Evolutionary conservation across 495 filamentous ascomycete genomes (phyloP).

Genomic region (Tuber calosporum): DNA sequence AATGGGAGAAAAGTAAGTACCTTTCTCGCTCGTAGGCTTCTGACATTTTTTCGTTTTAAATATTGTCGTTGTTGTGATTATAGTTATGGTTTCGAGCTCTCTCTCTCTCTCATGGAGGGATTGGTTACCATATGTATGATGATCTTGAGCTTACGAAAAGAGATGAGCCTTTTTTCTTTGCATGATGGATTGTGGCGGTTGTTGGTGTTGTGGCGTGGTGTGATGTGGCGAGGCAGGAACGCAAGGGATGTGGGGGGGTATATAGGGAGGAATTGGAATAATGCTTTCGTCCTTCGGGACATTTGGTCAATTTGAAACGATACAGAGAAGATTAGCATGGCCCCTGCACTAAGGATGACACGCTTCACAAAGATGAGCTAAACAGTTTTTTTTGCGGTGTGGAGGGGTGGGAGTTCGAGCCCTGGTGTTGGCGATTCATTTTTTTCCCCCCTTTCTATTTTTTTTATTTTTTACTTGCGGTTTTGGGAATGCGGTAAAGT

Average conservation of each 20-base stretch:
- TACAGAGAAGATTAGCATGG: slow-evolving; percentile 99
- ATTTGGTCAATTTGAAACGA: slow-evolving; percentile 77
- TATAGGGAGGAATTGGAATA: background rate
- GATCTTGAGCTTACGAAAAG: no score
- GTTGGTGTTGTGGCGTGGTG: background rate
- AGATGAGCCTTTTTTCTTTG: no score
- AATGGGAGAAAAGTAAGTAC: slow-evolving; percentile 12
- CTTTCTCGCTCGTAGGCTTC: slow-evolving; percentile 91
- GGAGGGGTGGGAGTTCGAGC: slow-evolving; percentile 28
- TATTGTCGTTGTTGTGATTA: slow-evolving; percentile 43
- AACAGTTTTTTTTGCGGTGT: slow-evolving; percentile 48
- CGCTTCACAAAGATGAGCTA: slow-evolving; percentile 97
- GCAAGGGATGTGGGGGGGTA: background rate
- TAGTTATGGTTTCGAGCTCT: background rate
- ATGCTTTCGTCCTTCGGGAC: slow-evolving; percentile 53
- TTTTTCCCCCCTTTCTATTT: background rate
- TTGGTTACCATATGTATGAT: no score
- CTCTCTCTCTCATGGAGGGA: no score
- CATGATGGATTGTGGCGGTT: no score
- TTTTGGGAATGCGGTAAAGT: no score
- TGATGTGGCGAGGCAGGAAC: background rate
- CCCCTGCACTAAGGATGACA: slow-evolving; percentile 99
- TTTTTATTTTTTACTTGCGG: no score
- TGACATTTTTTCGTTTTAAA: no score
- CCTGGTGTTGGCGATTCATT: background rate